Evolutionary conservation across 129 eudicot species (phyloP).

Genomic region (Escallonia rubra): DNA sequence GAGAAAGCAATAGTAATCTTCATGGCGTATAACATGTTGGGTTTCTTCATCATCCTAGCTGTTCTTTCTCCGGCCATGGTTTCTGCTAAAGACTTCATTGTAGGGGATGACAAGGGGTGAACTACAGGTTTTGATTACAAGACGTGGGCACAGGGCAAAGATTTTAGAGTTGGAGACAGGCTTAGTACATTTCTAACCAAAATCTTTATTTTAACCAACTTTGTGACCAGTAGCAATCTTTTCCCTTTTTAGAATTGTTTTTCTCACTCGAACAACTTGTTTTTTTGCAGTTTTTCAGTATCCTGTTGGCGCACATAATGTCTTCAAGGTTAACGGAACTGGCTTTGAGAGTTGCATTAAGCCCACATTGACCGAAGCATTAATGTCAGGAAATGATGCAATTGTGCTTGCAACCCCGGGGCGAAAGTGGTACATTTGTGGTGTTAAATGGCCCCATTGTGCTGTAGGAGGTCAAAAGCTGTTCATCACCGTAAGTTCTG

Average conservation of each 20-base stretch:
- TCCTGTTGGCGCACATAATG: constrained; percentile 22
- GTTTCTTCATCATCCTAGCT: constrained; percentile 1
- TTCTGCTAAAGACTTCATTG: constrained; percentile 22
- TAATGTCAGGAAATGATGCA: constrained; percentile 40
- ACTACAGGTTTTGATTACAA: constrained; percentile 25
- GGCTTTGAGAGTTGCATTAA: constrained; percentile 35
- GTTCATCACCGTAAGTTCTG: too few species aligned
- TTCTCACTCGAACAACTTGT: too few species aligned
- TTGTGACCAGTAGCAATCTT: too few species aligned
- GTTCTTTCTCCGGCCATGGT: not conserved
- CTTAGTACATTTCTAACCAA: constrained; percentile 12
- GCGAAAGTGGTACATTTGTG: constrained; percentile 55
- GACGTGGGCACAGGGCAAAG: constrained; percentile 36
- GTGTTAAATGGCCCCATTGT: not conserved
- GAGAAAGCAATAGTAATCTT: too few species aligned
- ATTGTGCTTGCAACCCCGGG: constrained; percentile 42
- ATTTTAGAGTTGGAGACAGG: constrained; percentile 30
- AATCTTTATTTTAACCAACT: not conserved
- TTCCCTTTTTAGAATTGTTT: too few species aligned
- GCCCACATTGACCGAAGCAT: constrained; percentile 11
- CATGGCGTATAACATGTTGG: too few species aligned
- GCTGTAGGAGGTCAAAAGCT: too few species aligned
- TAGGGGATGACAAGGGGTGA: constrained; percentile 36
- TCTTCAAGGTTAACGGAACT: constrained; percentile 33
- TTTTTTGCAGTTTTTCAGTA: constrained; percentile 33